A percentile compares a stretch with the other conserved stretches of the same genome.
phyloP scores from a whole-genome alignment of 768 basidiomycete species.

The Lactarius hatsudake region DNA sequence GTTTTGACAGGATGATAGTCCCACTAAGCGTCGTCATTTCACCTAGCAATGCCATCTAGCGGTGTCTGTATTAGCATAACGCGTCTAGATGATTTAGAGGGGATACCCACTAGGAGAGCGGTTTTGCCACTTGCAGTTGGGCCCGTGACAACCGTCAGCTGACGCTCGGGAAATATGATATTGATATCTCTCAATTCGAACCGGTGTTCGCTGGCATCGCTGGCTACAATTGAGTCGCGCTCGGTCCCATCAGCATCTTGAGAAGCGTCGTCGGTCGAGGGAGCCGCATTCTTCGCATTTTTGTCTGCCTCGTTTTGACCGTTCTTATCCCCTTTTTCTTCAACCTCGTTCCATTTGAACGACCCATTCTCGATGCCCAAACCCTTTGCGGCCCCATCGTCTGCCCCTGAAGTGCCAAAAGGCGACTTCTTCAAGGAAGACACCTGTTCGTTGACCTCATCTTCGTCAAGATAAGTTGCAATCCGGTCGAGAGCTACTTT shows the following conservation, averaged over 20 bases:
- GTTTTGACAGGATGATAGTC: slow-evolving; percentile 63
- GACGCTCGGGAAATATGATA: slow-evolving; percentile 67
- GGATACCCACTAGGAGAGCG: slow-evolving; percentile 56
- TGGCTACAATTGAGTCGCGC: slow-evolving; percentile 23
- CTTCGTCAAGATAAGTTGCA: slow-evolving; percentile 56
- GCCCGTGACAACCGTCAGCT: slow-evolving; percentile 69
- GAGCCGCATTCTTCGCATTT: slow-evolving; percentile 17
- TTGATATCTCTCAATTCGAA: slow-evolving; percentile 70
- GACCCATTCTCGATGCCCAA: slow-evolving; percentile 51
- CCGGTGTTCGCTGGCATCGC: slow-evolving; percentile 39
- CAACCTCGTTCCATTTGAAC: slow-evolving; percentile 57
- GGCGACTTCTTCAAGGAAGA: slow-evolving; percentile 48
- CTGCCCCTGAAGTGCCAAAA: slow-evolving; percentile 28
- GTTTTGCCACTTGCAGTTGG: slow-evolving; percentile 85
- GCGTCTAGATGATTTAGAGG: background rate
- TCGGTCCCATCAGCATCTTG: slow-evolving; percentile 31
- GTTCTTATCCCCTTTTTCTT: slow-evolving; percentile 35
- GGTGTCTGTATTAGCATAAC: background rate
- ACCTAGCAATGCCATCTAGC: slow-evolving; percentile 65
- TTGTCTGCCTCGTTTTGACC: slow-evolving; percentile 28
- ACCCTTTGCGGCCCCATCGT: slow-evolving; percentile 33
- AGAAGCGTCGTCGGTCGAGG: slow-evolving; percentile 3
- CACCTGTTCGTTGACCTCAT: slow-evolving; percentile 60
- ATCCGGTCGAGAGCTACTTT: slow-evolving; percentile 60
- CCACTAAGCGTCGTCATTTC: slow-evolving; percentile 64